Evolutionary conservation across 139 green algal species (phyloP), one percentile per base, ranked within the genome.

Genomic region (Auxenochlorella protothecoides): DNA sequence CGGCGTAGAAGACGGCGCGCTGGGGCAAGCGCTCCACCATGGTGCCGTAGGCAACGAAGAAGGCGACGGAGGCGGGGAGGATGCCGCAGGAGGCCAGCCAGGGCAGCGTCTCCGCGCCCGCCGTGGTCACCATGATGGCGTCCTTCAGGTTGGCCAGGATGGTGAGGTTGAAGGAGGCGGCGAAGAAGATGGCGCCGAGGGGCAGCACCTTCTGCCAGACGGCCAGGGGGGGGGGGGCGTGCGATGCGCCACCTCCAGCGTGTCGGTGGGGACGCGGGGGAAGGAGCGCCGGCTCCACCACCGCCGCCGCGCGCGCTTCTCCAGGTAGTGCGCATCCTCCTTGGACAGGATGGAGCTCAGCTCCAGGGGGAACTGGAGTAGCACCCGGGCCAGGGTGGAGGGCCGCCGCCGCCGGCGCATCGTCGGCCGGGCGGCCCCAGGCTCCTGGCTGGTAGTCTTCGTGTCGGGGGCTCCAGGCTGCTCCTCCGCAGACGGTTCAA

Each of bases 121-220:
- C 78, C 8, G 77, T 83, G 3, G 86, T 91, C 59, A 96, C 87
- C 72, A 96, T 83, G 55, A 96, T 88, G 5, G 85, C 80, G 62
- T 96, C 89, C 67, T 92, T 92, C 66, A 93, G 70, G 72, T 83
- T 90, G 76, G 90, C 84, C 59, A 92, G 72, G 63, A 94, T 86
- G 69, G 88, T 91, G 55, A 92, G 84, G 80, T 92, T 92, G 82
- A 91, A 93, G 66, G 76, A 84, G 6, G 87, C 86, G 59, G 77
- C 87, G 76, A 92, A 92, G 80, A 93, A 93, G 71, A 93, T 87
- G 52, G 85, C 27, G 53, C 75, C 88, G 55, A 93, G 69, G 4
- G 88, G 85, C 64, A 89, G 59, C 59, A 91, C 81, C 74, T 93
- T 93, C 27, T 78, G 74, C 82, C 84, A 89, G 59, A 93, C 67